Evolutionary conservation across 176 grass and related monocot genomes (phyloP), one percentile per base, ranked within the genome.

Genomic region (Bothriochloa decipiens): DNA sequence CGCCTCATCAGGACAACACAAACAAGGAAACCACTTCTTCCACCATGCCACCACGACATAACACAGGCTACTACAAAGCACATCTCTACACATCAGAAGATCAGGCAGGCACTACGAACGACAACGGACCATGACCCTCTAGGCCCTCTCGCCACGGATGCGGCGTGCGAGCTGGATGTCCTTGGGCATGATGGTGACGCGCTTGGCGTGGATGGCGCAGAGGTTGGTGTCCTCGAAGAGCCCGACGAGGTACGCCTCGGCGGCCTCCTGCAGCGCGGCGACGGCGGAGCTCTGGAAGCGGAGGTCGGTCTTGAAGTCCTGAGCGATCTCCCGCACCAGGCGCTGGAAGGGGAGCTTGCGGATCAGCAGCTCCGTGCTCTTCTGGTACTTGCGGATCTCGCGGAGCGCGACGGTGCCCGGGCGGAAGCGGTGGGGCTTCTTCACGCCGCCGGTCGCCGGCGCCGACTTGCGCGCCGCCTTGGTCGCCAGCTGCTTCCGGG

Each of bases 161-260:
- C 92, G 82, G n/a, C 87, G 85, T 0, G 87, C 84, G 39, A 94
- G 87, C 75, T 92, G 90, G 75, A 90, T 90, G 70, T 94, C 92
- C 82, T 92, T 94, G 57, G 90, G 85, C 92, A 94, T 94, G 75
- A 94, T 92, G 79, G 90, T 92, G 42, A 92, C 92, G 11, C 87
- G 82, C 82, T 94, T 92, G 57, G 90, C 90, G 17, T 94, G 92
- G 79, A 94, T 92, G 75, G 90, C 90, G 63, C 92, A 92, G 25
- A 94, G 90, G 78, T 94, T 94, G 65, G 90, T 90, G 87, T 92
- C 85, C 90, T 94, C 90, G 60, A 92, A 94, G 8, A 94, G 90
- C 20, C 92, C 87, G 6, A 94, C 90, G 75, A 94, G 87, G 74
- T 94, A 92, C 3, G 90, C 75, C 90, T 94, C 87, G 8, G 90